Evolutionary conservation across 1,139 yeast genomes (phyloP).

Genomic region (Suhomyces atakaporum): DNA sequence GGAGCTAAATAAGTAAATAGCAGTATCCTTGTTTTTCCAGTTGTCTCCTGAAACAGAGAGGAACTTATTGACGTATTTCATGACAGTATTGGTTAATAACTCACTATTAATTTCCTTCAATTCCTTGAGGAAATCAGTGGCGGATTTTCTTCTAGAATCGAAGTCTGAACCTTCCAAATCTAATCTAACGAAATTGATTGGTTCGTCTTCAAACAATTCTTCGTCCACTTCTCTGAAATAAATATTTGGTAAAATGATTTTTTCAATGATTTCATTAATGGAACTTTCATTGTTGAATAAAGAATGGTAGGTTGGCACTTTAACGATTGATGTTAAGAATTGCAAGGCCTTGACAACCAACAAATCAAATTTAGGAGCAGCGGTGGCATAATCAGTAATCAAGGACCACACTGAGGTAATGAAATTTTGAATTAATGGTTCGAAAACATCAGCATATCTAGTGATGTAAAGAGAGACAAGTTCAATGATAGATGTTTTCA

Average conservation of each 20-base stretch:
- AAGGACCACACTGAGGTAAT: slow-evolving; percentile 83
- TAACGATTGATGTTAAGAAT: slow-evolving; percentile 80
- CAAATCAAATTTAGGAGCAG: slow-evolving; percentile 79
- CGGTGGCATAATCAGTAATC: slow-evolving; percentile 60
- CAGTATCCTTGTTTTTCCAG: slow-evolving; percentile 89
- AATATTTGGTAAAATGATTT: slow-evolving; percentile 86
- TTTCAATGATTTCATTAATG: slow-evolving; percentile 74
- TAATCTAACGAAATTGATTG: slow-evolving; percentile 85
- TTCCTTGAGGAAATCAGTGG: slow-evolving; percentile 88
- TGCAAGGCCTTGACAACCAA: slow-evolving; percentile 79
- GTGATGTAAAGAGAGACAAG: slow-evolving; percentile 83
- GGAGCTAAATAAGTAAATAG: slow-evolving; percentile 82
- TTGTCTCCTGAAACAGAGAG: slow-evolving; percentile 44
- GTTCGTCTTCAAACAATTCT: slow-evolving; percentile 95
- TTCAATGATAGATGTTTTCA: slow-evolving; percentile 84
- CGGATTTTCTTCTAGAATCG: slow-evolving; percentile 88
- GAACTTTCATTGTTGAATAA: slow-evolving; percentile 69
- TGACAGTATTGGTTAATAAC: slow-evolving; percentile 70
- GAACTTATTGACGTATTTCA: slow-evolving; percentile 74
- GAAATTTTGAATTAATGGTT: slow-evolving; percentile 70
- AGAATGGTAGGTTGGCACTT: slow-evolving; percentile 60
- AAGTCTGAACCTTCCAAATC: slow-evolving; percentile 95
- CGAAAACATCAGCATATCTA: slow-evolving; percentile 90
- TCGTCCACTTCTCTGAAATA: slow-evolving; percentile 83
- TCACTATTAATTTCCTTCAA: slow-evolving; percentile 79